Base-by-base conservation (phyloP, 768 basidiomycete species). In the Kondoa malvinella region DNA sequence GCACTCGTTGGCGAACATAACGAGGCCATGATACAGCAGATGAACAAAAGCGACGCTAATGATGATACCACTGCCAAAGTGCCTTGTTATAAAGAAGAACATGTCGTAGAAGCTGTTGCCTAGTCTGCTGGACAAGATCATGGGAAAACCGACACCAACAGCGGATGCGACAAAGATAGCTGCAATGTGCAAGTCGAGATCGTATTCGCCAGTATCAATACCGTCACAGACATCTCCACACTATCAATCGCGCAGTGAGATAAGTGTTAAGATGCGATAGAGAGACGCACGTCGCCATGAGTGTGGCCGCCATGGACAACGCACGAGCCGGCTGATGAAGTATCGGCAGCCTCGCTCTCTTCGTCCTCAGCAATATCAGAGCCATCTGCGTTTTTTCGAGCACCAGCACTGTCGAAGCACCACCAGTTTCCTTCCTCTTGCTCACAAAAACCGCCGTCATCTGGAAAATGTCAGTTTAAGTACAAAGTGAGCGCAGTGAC, bases 21-120 rank as follows among this genome's bases (percentile, higher is more conserved):
- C 69, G 64, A 78, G 77, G n/a, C 74, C 71, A 70, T 78, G 78
- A 67, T 72, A 75, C 0, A 78, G 73, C 0, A 78, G 73, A 63
- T 78, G 78, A 32, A 70, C 40, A 67, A 71, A 77, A 1, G 77
- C 77, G 0, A 77, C 77, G 1, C 74, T 73, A 30, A 78, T 66
- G 68, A 78, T 78, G 66, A 78, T 69, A 16, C 78, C 78, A 1
- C 69, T 72, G 1, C 73, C 73, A 33, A 71, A 70, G 17, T 68
- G 67, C 2, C 67, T 60, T 30, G 65, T 34, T 27, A 64, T 68
- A 71, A 71, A 70, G 65, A 70, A 73, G 25, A 70, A 16, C 15
- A 2, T 56, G 0, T 27, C 15, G 33, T 68, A 70, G 16, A 67
- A 1, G 1, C 30, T 0, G 4, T 34, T 65, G n/a, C 29, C 27